Base-by-base conservation (phyloP, 192 early-diverging fungal genomes). In the Backusella macrospora region DNA sequence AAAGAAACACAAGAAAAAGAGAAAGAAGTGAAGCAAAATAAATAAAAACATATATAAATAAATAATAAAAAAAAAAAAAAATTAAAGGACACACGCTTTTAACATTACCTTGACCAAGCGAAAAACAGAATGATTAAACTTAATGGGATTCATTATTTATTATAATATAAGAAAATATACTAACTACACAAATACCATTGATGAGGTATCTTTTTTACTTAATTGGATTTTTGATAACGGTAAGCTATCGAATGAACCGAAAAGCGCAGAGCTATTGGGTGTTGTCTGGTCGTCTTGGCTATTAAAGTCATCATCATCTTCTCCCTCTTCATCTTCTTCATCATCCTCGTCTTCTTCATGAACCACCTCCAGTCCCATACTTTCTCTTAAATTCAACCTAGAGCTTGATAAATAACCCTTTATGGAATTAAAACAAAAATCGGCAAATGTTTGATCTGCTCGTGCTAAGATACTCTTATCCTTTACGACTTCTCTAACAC, bases 401-500 rank as follows among this genome's bases (percentile, higher is more conserved):
- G 52, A 59, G 8, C 23, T 68, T 16, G 63, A 37, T n/a, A 66
- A 39, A 43, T 40, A 42, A 39, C 65, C 18, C 18, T 21, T 66
- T 42, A 79, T 39, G 9, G 69, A 38, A 16, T 67, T 34, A 43
- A 59, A 74, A 23, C 74, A 65, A 42, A 80, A 80, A 23, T 80
- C 71, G 3, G 71, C 80, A 71, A 78, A 76, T 21, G 52, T 63
- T 8, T 69, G 23, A 71, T 82, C 80, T 26, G 76, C 76, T 40
- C 74, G 68, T 40, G 73, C 70, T 10, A 78, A 15, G 12, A 75
- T 73, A 15, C 44, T 66, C 52, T 78, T 72, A 62, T 82, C 80
- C 66, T 75, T 75, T 12, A 82, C 76, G 2, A 78, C 76, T 70
- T 82, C 80, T 65, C 80, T 64, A 9, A 82, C 76, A 73, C 76